A percentile compares a stretch with the other conserved stretches of the same genome.
Conservation (phyloP, 139 green algal genomes). For the Gonium pectorale region DNA sequence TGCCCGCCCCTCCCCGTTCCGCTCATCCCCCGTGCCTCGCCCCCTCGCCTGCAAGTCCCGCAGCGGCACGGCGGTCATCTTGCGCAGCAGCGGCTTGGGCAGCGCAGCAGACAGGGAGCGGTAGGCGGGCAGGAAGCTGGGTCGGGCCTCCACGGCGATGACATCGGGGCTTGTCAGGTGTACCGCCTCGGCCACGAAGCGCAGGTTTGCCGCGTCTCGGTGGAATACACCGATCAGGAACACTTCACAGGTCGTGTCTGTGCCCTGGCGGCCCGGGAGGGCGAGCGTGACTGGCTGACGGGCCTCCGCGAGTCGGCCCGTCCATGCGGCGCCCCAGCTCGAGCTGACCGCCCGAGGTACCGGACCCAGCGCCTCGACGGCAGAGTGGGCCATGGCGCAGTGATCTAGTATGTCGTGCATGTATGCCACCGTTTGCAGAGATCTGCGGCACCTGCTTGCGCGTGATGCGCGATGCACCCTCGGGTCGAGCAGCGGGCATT, state of each 20-base stretch:
- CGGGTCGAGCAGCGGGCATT: too few species aligned
- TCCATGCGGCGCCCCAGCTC: background rate
- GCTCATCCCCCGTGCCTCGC: background rate
- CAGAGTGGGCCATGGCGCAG: background rate
- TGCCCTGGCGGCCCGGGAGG: too few species aligned
- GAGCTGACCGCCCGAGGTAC: background rate
- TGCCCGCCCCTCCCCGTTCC: too few species aligned
- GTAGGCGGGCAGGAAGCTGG: slow-evolving; percentile 1
- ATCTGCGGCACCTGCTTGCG: too few species aligned
- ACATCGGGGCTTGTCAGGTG: background rate
- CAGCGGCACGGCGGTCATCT: background rate
- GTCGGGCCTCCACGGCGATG: slow-evolving; percentile 1
- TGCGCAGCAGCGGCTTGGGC: background rate
- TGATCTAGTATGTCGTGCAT: too few species aligned
- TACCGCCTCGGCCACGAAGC: background rate
- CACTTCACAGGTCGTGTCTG: background rate
- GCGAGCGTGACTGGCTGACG: background rate
- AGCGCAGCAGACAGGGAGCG: background rate
- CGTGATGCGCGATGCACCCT: too few species aligned
- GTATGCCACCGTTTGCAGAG: too few species aligned
- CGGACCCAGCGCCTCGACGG: background rate
- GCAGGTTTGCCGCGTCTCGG: background rate
- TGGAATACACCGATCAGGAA: background rate
- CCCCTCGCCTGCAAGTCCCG: slow-evolving; percentile 1
- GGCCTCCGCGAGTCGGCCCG: background rate